phyloP scores from a whole-genome alignment of 495 filamentous ascomycete species.

The Penicillium angulare region DNA sequence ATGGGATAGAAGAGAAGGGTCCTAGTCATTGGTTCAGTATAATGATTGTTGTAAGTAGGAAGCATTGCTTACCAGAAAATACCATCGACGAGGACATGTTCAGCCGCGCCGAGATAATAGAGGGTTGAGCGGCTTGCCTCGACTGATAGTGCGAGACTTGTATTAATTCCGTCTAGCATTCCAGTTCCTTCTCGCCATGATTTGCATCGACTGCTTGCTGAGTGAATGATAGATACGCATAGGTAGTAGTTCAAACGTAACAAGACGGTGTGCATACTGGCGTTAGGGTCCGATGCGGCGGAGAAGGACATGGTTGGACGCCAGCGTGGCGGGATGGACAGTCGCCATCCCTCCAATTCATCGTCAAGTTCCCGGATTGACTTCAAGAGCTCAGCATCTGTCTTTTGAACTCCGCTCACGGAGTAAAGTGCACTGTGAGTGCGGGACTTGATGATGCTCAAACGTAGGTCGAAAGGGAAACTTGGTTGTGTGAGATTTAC shows the following conservation, averaged over 20 bases:
- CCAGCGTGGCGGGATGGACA: conserved; percentile 42
- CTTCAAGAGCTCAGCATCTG: conserved; percentile 51
- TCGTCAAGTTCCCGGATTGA: conserved; percentile 54
- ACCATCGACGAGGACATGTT: conserved; percentile 40
- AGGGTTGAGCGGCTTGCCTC: conserved; percentile 53
- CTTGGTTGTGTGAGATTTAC: conserved; percentile 28
- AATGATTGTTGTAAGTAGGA: background rate
- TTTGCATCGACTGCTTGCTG: conserved; percentile 47
- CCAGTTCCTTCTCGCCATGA: conserved; percentile 36
- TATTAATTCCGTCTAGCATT: conserved; percentile 45
- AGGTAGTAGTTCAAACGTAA: conserved; percentile 52
- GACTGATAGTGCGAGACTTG: conserved; percentile 48
- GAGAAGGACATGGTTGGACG: conserved; percentile 45
- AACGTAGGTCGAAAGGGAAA: conserved; percentile 47
- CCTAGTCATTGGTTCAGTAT: conserved; percentile 20
- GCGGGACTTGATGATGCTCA: conserved; percentile 51
- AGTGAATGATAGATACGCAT: conserved; percentile 51
- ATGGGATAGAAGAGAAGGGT: conserved; percentile 52
- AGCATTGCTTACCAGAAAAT: conserved; percentile 48
- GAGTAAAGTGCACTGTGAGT: conserved; percentile 49
- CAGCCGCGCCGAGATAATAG: conserved; percentile 41
- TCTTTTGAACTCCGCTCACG: conserved; percentile 43
- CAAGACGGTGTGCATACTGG: conserved; percentile 44
- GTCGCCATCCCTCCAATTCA: conserved; percentile 49
- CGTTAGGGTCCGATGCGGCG: conserved; percentile 33